Percentiles rank a stretch among this genome's conserved stretches.
These are phyloP conservation scores for Arthroderma sp. DNA, from an alignment of 2,329 filamentous ascomycete genomes.

Conservation along the genomic window DNA sequence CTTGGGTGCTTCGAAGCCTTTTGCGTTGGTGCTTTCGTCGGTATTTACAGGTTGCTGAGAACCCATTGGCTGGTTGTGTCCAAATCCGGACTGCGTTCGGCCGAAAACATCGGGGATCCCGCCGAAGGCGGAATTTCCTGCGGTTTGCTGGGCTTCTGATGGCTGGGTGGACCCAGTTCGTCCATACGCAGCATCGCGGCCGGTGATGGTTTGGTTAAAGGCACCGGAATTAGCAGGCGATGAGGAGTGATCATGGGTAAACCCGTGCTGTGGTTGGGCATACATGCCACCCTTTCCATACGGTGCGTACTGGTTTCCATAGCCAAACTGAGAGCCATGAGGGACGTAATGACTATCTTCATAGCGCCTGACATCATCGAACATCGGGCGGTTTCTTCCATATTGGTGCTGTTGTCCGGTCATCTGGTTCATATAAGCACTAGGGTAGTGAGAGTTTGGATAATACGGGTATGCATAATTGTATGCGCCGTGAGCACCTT, in stretches of 20 bases:
- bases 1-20: slow-evolving; percentile 46
- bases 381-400: slow-evolving; percentile 37
- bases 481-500: slow-evolving; percentile 42
- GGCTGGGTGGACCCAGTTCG: slow-evolving; percentile 45
- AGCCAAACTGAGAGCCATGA: slow-evolving; percentile 41
- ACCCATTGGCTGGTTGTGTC: slow-evolving; percentile 39
- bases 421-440: slow-evolving; percentile 46
- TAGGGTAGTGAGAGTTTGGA: slow-evolving; percentile 47
- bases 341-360: slow-evolving; percentile 34
- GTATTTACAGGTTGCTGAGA: slow-evolving; percentile 34
- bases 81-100: slow-evolving; percentile 45
- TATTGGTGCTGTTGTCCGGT: slow-evolving; percentile 29
- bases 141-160: slow-evolving; percentile 39
- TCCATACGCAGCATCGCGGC: slow-evolving; percentile 46
- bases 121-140: slow-evolving; percentile 37
- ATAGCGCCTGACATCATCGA: slow-evolving; percentile 36
- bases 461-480: slow-evolving; percentile 49
- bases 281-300: slow-evolving; percentile 51
- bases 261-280: slow-evolving; percentile 47
- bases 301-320: slow-evolving; percentile 37
- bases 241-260: slow-evolving; percentile 52
- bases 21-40: slow-evolving; percentile 38
- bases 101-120: slow-evolving; percentile 48
- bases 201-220: slow-evolving; percentile 27
- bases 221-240: slow-evolving; percentile 47